A percentile compares a stretch with the other conserved stretches of the same genome.
These are phyloP conservation scores for Durio zibethinus DNA, from an alignment of 345 rosid genomes.

Conservation along the genomic window DNA sequence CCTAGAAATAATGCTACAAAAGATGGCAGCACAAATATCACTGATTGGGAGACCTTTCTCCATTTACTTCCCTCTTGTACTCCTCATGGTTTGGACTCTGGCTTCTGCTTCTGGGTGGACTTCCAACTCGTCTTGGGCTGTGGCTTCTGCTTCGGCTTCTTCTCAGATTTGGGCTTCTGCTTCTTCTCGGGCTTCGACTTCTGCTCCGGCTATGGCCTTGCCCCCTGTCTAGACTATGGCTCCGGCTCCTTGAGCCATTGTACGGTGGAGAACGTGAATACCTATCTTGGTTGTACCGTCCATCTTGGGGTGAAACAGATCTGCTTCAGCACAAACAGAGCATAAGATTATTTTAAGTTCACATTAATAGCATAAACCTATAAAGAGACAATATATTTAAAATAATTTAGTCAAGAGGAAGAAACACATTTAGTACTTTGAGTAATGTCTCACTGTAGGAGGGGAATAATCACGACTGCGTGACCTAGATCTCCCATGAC, in stretches of 20 bases:
- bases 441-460: conserved; percentile 48
- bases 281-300: conserved; percentile 45
- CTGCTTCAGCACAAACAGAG: conserved; percentile 31
- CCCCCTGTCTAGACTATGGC: conserved; percentile 50
- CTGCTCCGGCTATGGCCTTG: conserved; percentile 32
- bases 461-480: conserved; percentile 65
- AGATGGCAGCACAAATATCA: conserved; percentile 25
- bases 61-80: conserved; percentile 34
- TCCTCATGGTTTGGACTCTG: conserved; percentile 34
- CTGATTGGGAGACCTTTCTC: conserved; percentile 70
- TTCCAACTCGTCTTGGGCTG: conserved; percentile 40
- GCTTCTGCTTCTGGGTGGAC: conserved; percentile 40
- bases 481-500: conserved; percentile 62
- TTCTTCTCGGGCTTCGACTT: conserved; percentile 38
- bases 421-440: conserved; percentile 40
- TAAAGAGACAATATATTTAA: not conserved
- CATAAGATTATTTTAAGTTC: not conserved
- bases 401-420: conserved; percentile 6
- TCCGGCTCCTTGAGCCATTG: conserved; percentile 62
- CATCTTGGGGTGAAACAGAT: conserved; percentile 66
- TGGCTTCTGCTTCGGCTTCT: conserved; percentile 44
- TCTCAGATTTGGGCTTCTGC: too few relatives aligned
- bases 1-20: not conserved
- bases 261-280: conserved; percentile 65
- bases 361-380: not conserved